phyloP scores from a whole-genome alignment of 192 early-diverging fungal species.

The Funneliformis geosporum region DNA sequence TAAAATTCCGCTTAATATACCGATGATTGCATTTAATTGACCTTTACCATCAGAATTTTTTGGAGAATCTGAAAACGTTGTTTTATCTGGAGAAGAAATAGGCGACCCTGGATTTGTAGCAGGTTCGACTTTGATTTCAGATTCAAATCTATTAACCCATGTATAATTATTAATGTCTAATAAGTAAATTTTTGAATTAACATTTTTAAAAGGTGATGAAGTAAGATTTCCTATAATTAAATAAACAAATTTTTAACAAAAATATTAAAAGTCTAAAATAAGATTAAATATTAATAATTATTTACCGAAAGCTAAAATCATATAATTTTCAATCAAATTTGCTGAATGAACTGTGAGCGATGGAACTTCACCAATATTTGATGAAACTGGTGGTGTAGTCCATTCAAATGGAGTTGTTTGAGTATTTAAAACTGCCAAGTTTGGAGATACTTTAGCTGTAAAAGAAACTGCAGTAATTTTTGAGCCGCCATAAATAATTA shows the following conservation, averaged over 20 bases:
- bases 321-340: neutral
- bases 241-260: neutral
- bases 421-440: neutral
- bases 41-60: neutral
- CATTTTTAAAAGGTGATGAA: neutral
- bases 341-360: neutral
- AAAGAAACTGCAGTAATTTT: neutral
- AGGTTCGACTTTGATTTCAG: neutral
- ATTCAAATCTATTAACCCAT: neutral
- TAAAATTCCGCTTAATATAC: neutral
- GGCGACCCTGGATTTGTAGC: too few species aligned
- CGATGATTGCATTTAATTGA: neutral
- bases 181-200: neutral
- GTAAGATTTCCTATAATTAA: neutral
- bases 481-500: neutral
- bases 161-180: neutral
- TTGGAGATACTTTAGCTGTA: neutral
- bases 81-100: neutral
- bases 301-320: constrained; percentile 7
- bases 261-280: neutral
- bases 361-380: neutral
- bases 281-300: too few species aligned
- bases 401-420: neutral
- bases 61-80: neutral
- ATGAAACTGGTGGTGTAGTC: neutral